Percentiles rank a stretch among this genome's conserved stretches.
Conservation (phyloP, 2,329 filamentous ascomycete species). For the Fusarium cicatricum region DNA sequence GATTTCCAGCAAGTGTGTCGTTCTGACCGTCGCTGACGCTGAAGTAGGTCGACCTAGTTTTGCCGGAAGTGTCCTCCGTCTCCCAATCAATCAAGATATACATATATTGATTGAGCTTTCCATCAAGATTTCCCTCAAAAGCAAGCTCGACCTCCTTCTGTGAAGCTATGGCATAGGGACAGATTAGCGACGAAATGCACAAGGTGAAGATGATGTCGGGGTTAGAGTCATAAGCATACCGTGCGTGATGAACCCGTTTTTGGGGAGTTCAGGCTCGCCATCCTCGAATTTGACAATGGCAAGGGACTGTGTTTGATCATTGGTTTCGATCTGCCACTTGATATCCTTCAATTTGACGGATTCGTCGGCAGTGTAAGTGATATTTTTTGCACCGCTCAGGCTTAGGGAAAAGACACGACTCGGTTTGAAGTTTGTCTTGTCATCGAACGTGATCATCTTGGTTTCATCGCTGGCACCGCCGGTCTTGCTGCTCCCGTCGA, state of each 20-base stretch:
- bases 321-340: neutral
- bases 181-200: too few species aligned
- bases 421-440: too few species aligned
- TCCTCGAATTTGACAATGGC: too few species aligned
- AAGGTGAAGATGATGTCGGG: too few species aligned
- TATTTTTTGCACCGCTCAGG: neutral
- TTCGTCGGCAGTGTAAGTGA: neutral
- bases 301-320: too few species aligned
- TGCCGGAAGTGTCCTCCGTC: neutral
- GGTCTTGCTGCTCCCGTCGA: neutral
- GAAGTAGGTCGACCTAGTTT: slow-evolving; percentile 14
- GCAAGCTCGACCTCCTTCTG: neutral
- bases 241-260: too few species aligned
- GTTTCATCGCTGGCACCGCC: neutral
- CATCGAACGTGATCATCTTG: neutral
- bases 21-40: slow-evolving; percentile 9
- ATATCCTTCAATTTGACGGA: neutral
- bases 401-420: neutral
- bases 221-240: too few species aligned
- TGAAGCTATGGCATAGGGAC: neutral
- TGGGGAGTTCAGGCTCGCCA: too few species aligned
- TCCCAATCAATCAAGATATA: slow-evolving; percentile 16
- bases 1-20: neutral
- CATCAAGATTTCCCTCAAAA: neutral
- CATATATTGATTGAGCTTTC: slow-evolving; percentile 6